Evolutionary conservation across 1,284 basidiomycete genomes (phyloP), one percentile per base, ranked within the genome.

Genomic region (Irpex lacteus): DNA sequence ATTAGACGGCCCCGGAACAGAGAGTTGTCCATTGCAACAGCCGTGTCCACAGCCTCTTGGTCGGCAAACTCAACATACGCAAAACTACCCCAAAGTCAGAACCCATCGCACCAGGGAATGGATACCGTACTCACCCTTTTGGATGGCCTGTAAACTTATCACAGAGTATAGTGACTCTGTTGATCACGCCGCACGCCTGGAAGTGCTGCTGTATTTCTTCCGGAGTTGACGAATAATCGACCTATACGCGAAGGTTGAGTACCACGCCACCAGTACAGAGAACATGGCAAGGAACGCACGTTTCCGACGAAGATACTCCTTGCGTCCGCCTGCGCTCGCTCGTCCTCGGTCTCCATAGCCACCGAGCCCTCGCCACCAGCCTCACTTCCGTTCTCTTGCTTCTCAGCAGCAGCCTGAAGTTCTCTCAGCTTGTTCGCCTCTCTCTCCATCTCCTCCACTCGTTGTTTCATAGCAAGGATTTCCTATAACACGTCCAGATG

Each of bases 131-230:
- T 66, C 70, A 96, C 94, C 97, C 98, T 88, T 98, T 99, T 50
- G 98, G 97, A 82, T 98, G 97, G 54, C 98, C 98, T 15, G 97
- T 98, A 77, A 98, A 99, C 81, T 99, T 99, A 85, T 99, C 98
- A 78, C 98, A 99, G 32, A 99, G 87, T 73, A 99, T 99, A 0
- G 98, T 99, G 59, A 99, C 96, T 71, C 98, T 89, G 81, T 99
- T 99, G 78, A 99, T 99, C 19, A 94, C 96, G 5, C 98, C 98
- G 75, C 96, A 98, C 32, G 96, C 90, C 74, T 96, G 93, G 81
- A 99, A 99, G 77, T 99, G 98, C 53, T 86, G 89, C 79, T 99
- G 98, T 63, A 99, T 96, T 76, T 99, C 98, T 78, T 99, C 98
- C 13, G 98, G 98, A 34, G 98, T 98, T 6, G 97, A 93, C 63